Percentiles rank a stretch among this genome's conserved stretches.
Conservation (phyloP, 148 eudicot species). For the Vaccinium macrocarpon region DNA sequence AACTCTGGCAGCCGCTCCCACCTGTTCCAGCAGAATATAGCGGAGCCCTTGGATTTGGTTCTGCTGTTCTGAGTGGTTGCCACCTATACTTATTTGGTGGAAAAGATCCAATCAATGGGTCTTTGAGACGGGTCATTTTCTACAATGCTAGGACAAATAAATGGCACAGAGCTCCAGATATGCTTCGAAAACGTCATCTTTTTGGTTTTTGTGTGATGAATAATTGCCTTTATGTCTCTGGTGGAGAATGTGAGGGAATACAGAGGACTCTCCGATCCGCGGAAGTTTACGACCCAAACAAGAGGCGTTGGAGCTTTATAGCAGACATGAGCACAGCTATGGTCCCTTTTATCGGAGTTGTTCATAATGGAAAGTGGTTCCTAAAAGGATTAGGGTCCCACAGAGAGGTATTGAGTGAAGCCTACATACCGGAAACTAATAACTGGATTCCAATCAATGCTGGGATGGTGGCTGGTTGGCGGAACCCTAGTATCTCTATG, state of each 20-base stretch:
- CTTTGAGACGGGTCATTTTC: slow-evolving; percentile 72
- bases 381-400: slow-evolving; percentile 80
- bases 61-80: slow-evolving; percentile 81
- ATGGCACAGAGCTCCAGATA: slow-evolving; percentile 75
- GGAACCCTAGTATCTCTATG: slow-evolving; percentile 80
- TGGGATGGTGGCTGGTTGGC: slow-evolving; percentile 86
- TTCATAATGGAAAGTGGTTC: slow-evolving; percentile 74
- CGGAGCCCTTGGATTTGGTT: slow-evolving; percentile 81
- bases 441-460: slow-evolving; percentile 54
- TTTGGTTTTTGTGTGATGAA: slow-evolving; percentile 79
- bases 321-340: slow-evolving; percentile 84
- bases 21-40: slow-evolving; percentile 84
- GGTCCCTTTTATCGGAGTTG: slow-evolving; percentile 92
- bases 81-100: slow-evolving; percentile 79
- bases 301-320: slow-evolving; percentile 66
- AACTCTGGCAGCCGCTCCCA: slow-evolving; percentile 89
- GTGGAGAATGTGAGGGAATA: slow-evolving; percentile 90
- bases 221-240: slow-evolving; percentile 77
- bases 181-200: slow-evolving; percentile 76
- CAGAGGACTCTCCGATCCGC: slow-evolving; percentile 78
- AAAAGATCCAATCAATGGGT: slow-evolving; percentile 66
- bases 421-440: slow-evolving; percentile 61
- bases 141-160: slow-evolving; percentile 80
- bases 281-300: slow-evolving; percentile 87
- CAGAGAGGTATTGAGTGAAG: slow-evolving; percentile 77